Percentiles rank a stretch among this genome's conserved stretches.
Evolutionary conservation across 208 protist genomes (phyloP).

Genomic region (Tritrichomonas musculus): DNA sequence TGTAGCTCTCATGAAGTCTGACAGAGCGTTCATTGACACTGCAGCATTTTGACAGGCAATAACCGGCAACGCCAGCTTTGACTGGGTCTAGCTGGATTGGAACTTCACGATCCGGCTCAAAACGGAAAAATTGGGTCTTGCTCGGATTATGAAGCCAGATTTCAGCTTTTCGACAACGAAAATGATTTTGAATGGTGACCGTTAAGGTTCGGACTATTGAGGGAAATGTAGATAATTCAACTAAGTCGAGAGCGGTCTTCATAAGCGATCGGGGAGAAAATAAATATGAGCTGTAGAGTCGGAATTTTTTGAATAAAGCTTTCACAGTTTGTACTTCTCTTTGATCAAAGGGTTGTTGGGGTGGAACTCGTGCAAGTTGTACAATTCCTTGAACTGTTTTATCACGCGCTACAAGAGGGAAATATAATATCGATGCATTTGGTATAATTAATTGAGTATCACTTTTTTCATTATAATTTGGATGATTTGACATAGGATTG

Average conservation of each 20-base stretch:
- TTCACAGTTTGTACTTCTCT: neutral
- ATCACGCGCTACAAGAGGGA: neutral
- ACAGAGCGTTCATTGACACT: neutral
- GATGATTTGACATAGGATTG: neutral
- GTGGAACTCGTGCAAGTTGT: neutral
- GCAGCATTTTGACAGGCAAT: neutral
- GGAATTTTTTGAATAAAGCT: neutral
- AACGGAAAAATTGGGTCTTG: neutral
- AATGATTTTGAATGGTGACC: neutral
- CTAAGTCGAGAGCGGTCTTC: neutral
- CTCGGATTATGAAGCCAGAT: neutral
- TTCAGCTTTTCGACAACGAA: neutral
- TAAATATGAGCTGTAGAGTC: neutral
- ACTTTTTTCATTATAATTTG: neutral
- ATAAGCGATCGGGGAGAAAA: neutral
- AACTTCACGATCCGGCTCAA: neutral
- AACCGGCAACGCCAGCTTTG: neutral
- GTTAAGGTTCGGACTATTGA: neutral
- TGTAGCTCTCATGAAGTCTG: neutral
- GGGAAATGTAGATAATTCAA: neutral
- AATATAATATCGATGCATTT: neutral
- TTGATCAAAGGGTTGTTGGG: neutral
- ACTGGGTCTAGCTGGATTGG: neutral
- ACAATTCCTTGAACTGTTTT: neutral
- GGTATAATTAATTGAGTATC: neutral